Evolutionary conservation across 2,329 filamentous ascomycete genomes (phyloP), one percentile per base, ranked within the genome.

Genomic region (Aspergillus transmontanensis): DNA sequence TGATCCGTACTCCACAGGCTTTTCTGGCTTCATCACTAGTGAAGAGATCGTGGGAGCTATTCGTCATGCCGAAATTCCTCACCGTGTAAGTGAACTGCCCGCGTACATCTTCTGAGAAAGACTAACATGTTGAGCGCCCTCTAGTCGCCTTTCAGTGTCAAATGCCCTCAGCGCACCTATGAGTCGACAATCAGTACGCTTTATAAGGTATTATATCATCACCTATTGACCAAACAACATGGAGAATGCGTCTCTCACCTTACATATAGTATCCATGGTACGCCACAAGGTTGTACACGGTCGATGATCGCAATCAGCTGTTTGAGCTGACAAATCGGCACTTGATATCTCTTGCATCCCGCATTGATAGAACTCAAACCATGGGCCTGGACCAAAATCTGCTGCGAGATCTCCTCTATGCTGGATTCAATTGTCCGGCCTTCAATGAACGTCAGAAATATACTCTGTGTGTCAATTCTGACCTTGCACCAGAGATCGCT

Each of bases 321-420:
- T 84, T 81, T 71, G 72, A 79, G 16, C 71, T 78, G 41, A 72
- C 71, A 58, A 71, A 69, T 59, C 84, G 84, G 30, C 89, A 89
- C 74, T 88, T 94, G 73, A 84, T 84, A 59, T 89, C 93, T 70
- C 84, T 94, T 73, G 86, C 86, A 67, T 90, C 90, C 68, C 83
- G 86, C 51, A 79, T 90, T 57, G 81, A 87, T 79, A 70, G 67
- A 41, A 60, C 64, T 7, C 70, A 72, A 23, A 74, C 71, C 3
- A 73, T 81, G 57, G 79, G 79, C 4, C 73, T 83, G 50, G 76
- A 79, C 58, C 65, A 71, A 43, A 76, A 73, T 53, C 68, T 83
- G 19, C 60, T 81, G 21, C 59, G 68, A 19, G 78, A 81, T 55
- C 70, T 82, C 16, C 68, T 82, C 30, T 71, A 74, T 23, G 76